phyloP scores from a whole-genome alignment of 2,329 filamentous ascomycete species.

The Trichophyton mentagrophytes region DNA sequence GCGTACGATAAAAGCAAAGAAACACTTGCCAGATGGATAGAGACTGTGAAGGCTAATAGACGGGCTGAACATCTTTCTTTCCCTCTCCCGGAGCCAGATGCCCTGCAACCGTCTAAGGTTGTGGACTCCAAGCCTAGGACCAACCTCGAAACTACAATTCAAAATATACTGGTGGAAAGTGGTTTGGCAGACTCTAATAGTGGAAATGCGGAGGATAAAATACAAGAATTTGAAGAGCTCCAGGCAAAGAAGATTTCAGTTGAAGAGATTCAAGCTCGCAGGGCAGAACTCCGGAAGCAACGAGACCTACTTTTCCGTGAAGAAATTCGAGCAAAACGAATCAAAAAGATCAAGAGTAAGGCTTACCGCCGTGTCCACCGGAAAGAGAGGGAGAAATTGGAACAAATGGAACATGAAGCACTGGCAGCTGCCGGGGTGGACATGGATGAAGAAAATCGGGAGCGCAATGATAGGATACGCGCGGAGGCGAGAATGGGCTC shows the following conservation, averaged over 20 bases:
- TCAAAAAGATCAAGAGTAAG: conserved; percentile 99
- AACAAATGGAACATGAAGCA: conserved; percentile 45
- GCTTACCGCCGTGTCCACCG: conserved; percentile 84
- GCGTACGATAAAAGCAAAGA: conserved; percentile 88
- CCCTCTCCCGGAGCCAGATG: conserved; percentile 62
- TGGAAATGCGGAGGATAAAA: conserved; percentile 49
- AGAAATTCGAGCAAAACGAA: conserved; percentile 73
- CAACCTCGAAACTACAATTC: conserved; percentile 73
- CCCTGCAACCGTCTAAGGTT: conserved; percentile 41
- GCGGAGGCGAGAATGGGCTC: conserved; percentile 77
- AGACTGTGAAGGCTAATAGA: conserved; percentile 89
- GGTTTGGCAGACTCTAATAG: conserved; percentile 52
- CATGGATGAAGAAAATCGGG: conserved; percentile 51
- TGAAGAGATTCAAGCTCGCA: conserved; percentile 58
- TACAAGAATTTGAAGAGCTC: conserved; percentile 56
- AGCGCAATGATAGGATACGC: conserved; percentile 57
- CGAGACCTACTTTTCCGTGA: conserved; percentile 81
- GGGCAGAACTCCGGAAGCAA: conserved; percentile 62
- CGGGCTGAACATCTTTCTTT: conserved; percentile 83
- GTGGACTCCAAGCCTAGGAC: conserved; percentile 54
- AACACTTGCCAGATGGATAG: conserved; percentile 78
- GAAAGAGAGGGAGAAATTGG: conserved; percentile 54
- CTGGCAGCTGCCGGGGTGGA: conserved; percentile 48
- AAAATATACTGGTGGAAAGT: conserved; percentile 80
- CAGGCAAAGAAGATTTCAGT: conserved; percentile 60